A percentile compares a stretch with the other conserved stretches of the same genome.
phyloP scores from a whole-genome alignment of 1,284 basidiomycete genomes.

The Mycena citricolor region DNA sequence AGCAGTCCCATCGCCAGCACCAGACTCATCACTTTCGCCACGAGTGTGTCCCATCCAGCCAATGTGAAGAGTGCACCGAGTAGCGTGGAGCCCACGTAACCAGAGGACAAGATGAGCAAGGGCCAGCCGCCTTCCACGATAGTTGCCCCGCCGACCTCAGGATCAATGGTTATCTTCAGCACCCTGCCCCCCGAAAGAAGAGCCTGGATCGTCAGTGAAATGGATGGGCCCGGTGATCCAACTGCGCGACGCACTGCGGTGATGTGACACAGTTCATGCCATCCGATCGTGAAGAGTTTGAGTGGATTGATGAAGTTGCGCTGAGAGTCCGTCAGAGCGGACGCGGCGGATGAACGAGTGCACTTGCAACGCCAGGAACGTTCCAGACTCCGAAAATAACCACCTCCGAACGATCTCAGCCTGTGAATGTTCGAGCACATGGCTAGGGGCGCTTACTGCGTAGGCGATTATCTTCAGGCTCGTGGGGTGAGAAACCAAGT shows the following conservation, averaged over 20 bases:
- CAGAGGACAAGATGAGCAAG: slow-evolving; percentile 66
- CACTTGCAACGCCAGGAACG: slow-evolving; percentile 75
- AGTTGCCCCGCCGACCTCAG: slow-evolving; percentile 76
- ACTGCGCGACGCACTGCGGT: slow-evolving; percentile 52
- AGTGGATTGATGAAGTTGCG: slow-evolving; percentile 75
- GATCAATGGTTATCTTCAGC: slow-evolving; percentile 77
- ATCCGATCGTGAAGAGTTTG: slow-evolving; percentile 81
- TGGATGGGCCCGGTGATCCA: slow-evolving; percentile 7
- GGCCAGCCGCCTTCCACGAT: slow-evolving; percentile 74
- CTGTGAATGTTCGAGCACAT: not conserved
- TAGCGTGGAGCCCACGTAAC: slow-evolving; percentile 77
- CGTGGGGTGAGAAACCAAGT: slow-evolving; percentile 1
- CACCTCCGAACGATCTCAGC: slow-evolving; percentile 47
- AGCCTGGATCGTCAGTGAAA: slow-evolving; percentile 44
- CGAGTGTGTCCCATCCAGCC: slow-evolving; percentile 76
- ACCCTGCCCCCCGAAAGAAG: slow-evolving; percentile 76
- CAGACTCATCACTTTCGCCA: slow-evolving; percentile 81
- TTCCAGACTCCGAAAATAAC: slow-evolving; percentile 82
- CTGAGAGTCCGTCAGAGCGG: no score
- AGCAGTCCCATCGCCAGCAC: slow-evolving; percentile 74
- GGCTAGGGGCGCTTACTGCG: not conserved
- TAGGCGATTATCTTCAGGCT: slow-evolving; percentile 67
- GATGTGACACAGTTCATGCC: slow-evolving; percentile 84
- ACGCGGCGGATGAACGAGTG: no score
- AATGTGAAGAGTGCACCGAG: slow-evolving; percentile 78